Evolutionary conservation across 495 filamentous ascomycete genomes (phyloP).

Genomic region (Lophiotrema nucula): DNA sequence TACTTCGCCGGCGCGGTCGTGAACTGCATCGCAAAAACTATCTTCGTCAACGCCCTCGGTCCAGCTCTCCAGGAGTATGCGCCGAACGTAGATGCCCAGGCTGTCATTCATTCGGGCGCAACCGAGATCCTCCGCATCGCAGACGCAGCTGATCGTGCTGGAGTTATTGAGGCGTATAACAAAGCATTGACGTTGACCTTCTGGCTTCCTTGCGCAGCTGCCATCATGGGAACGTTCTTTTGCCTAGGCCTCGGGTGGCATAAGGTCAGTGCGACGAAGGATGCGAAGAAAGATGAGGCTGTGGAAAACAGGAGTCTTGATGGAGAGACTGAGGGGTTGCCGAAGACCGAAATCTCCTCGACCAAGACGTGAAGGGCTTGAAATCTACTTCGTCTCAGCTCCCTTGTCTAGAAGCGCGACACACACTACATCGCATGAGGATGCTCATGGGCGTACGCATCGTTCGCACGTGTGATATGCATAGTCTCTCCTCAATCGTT

Average conservation of each 20-base stretch:
- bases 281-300: not conserved
- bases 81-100: conserved; percentile 8
- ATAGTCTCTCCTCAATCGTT: too few relatives aligned
- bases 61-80: conserved; percentile 10
- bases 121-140: conserved; percentile 31
- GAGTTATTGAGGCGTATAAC: conserved; percentile 8
- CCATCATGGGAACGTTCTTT: not conserved
- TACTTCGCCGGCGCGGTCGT: conserved; percentile 15
- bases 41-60: conserved; percentile 14
- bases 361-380: too few relatives aligned
- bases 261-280: not conserved
- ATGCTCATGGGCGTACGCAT: too few relatives aligned
- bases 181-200: conserved; percentile 5
- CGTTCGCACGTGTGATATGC: too few relatives aligned
- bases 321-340: too few relatives aligned
- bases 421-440: too few relatives aligned
- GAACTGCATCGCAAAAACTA: conserved; percentile 9
- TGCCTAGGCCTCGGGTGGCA: not conserved
- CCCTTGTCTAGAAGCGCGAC: too few relatives aligned
- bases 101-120: conserved; percentile 4
- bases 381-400: too few relatives aligned
- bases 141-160: not conserved
- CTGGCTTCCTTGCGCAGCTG: not conserved
- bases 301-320: not conserved
- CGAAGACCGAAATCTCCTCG: too few relatives aligned